These are phyloP conservation scores for Barnettozyma siamensis DNA, from an alignment of 805 yeast species.

Conservation along the genomic window DNA sequence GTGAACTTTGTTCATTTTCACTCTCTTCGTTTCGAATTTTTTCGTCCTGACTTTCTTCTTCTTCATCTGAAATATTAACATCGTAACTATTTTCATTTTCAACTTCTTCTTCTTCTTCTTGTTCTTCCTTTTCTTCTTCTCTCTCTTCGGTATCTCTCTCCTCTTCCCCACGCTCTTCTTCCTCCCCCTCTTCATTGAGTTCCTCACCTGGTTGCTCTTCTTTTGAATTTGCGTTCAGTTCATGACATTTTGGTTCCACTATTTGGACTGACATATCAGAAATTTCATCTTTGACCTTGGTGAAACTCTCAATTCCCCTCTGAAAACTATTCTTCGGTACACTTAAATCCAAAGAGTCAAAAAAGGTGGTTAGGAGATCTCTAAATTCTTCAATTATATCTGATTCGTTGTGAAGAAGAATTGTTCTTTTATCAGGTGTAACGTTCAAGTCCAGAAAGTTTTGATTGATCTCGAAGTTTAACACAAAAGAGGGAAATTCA, in stretches of 20 bases:
- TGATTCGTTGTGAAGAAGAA: constrained; percentile 62
- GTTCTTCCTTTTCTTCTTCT: not conserved
- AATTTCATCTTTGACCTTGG: constrained; percentile 2
- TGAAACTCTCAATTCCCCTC: constrained; percentile 5
- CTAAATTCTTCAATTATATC: constrained; percentile 51
- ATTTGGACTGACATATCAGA: too few species aligned
- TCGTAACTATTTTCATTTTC: not conserved
- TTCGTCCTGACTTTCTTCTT: not conserved
- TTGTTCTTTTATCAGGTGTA: constrained; percentile 82
- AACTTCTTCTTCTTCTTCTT: not conserved
- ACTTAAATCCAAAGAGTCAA: constrained; percentile 32
- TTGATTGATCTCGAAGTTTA: constrained; percentile 53
- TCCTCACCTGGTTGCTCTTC: too few species aligned
- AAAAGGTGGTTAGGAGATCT: constrained; percentile 43
- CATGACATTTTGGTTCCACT: too few species aligned
- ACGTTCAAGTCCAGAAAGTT: constrained; percentile 72
- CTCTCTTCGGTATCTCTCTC: constrained; percentile 6
- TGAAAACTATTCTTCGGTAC: constrained; percentile 24
- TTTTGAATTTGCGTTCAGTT: too few species aligned
- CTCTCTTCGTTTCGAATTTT: too few species aligned
- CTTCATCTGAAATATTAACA: not conserved
- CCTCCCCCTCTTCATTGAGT: not conserved
- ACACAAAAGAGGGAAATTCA: constrained; percentile 66
- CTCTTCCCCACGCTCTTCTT: constrained; percentile 6
- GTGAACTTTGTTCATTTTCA: too few species aligned